Percentiles rank a stretch among this genome's conserved stretches.
phyloP scores from a whole-genome alignment of 805 yeast genomes.

The Limtongia smithiae region DNA sequence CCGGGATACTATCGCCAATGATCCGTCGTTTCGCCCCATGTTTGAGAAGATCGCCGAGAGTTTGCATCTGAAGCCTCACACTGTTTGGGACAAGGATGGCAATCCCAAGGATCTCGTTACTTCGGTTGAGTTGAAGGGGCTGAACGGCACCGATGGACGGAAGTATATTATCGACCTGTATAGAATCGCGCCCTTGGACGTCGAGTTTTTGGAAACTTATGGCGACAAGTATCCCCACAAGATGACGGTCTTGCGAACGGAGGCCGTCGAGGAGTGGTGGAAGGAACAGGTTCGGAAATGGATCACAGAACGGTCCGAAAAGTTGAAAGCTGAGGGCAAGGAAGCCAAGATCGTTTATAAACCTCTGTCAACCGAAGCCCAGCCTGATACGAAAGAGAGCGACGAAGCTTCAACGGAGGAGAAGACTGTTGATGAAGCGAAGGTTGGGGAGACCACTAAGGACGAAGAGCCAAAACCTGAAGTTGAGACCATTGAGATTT shows the following conservation, averaged over 20 bases:
- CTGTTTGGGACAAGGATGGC: slow-evolving; percentile 49
- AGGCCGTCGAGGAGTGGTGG: slow-evolving; percentile 92
- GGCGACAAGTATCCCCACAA: slow-evolving; percentile 65
- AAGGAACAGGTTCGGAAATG: slow-evolving; percentile 56
- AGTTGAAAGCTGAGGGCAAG: slow-evolving; percentile 42
- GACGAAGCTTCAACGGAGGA: slow-evolving; percentile 17
- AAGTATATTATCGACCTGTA: slow-evolving; percentile 79
- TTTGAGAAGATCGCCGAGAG: slow-evolving; percentile 64
- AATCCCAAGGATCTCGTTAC: slow-evolving; percentile 51
- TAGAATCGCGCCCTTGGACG: slow-evolving; percentile 80
- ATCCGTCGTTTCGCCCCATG: slow-evolving; percentile 51
- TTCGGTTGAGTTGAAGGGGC: slow-evolving; percentile 79
- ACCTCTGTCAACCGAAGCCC: neutral
- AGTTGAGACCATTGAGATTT: slow-evolving; percentile 13
- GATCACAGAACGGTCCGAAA: slow-evolving; percentile 50
- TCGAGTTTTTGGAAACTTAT: slow-evolving; percentile 64
- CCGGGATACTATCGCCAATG: slow-evolving; percentile 47
- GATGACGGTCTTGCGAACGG: slow-evolving; percentile 74
- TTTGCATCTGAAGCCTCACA: slow-evolving; percentile 73
- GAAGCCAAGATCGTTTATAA: slow-evolving; percentile 28
- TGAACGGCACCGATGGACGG: slow-evolving; percentile 80
- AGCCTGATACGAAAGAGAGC: neutral
- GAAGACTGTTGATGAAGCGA: slow-evolving; percentile 29
- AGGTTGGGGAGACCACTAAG: slow-evolving; percentile 20
- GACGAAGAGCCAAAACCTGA: slow-evolving; percentile 31